Evolutionary conservation across 139 green algal genomes (phyloP).

Genomic region (Trebouxia sp.): DNA sequence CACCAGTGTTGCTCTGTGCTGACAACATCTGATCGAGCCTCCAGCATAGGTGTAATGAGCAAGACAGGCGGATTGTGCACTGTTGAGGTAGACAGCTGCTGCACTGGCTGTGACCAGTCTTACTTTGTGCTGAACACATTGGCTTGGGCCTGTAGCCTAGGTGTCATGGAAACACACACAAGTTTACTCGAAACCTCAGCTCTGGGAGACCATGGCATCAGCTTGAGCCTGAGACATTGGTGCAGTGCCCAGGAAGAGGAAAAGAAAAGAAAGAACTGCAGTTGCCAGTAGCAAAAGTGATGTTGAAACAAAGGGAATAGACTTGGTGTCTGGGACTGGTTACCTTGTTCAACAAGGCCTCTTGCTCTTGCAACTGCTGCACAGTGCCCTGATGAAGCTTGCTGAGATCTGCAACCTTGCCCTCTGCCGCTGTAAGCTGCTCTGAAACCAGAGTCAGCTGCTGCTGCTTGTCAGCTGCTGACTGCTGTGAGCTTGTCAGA

Average conservation of each 20-base stretch:
- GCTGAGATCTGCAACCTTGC: not conserved
- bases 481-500: not conserved
- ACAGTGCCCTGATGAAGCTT: not conserved
- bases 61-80: not conserved
- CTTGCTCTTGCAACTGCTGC: not conserved
- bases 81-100: not conserved
- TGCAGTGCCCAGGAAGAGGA: no score
- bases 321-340: not conserved
- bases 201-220: no score
- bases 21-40: no score
- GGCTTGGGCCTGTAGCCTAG: no score
- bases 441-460: not conserved
- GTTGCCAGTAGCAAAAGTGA: no score
- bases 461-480: not conserved
- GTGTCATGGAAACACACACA: not conserved
- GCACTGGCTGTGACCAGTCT: constrained; percentile 11
- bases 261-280: no score
- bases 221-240: no score
- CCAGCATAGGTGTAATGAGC: no score
- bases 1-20: constrained; percentile 16
- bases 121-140: constrained; percentile 15
- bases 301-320: no score
- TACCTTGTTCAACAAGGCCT: not conserved
- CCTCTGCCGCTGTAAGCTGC: not conserved
- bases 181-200: no score